Conservation (phyloP, 2,329 filamentous ascomycete genomes). For the Colletotrichum sp. region DNA sequence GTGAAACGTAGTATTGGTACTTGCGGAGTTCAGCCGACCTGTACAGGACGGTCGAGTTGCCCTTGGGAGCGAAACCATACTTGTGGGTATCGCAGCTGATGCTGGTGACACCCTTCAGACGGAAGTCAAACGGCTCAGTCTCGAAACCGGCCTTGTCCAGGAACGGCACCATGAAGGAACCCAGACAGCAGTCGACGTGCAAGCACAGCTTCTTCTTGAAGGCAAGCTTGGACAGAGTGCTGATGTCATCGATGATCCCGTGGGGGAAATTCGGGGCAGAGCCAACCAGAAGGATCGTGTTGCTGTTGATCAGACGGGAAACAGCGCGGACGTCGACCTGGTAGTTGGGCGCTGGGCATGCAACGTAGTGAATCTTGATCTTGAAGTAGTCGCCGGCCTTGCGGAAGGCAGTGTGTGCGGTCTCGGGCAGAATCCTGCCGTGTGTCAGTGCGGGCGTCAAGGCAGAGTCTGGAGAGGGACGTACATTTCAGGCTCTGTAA, state of each 20-base stretch:
- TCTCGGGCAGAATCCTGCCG: slow-evolving; percentile 88
- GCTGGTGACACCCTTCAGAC: slow-evolving; percentile 89
- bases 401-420: slow-evolving; percentile 93
- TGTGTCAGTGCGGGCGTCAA: slow-evolving; percentile 1
- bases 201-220: slow-evolving; percentile 80
- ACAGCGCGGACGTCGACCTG: slow-evolving; percentile 83
- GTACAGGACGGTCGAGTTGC: slow-evolving; percentile 93
- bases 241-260: slow-evolving; percentile 96
- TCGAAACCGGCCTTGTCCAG: slow-evolving; percentile 94
- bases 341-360: slow-evolving; percentile 84
- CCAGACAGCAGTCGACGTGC: slow-evolving; percentile 97
- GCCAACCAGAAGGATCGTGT: slow-evolving; percentile 91
- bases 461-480: slow-evolving; percentile 29
- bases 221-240: slow-evolving; percentile 82
- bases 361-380: slow-evolving; percentile 90
- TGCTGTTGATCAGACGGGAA: slow-evolving; percentile 86
- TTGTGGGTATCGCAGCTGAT: slow-evolving; percentile 99
- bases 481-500: slow-evolving; percentile 94
- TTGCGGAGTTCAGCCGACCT: slow-evolving; percentile 77
- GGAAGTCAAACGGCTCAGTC: slow-evolving; percentile 88
- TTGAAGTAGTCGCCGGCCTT: slow-evolving; percentile 96
- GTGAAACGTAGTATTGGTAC: slow-evolving; percentile 96
- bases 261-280: slow-evolving; percentile 98
- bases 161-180: slow-evolving; percentile 92
- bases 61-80: slow-evolving; percentile 98